These are phyloP conservation scores for Tinospora cordifolia DNA, from an alignment of 164 flowering plant species.

Conservation along the genomic window DNA sequence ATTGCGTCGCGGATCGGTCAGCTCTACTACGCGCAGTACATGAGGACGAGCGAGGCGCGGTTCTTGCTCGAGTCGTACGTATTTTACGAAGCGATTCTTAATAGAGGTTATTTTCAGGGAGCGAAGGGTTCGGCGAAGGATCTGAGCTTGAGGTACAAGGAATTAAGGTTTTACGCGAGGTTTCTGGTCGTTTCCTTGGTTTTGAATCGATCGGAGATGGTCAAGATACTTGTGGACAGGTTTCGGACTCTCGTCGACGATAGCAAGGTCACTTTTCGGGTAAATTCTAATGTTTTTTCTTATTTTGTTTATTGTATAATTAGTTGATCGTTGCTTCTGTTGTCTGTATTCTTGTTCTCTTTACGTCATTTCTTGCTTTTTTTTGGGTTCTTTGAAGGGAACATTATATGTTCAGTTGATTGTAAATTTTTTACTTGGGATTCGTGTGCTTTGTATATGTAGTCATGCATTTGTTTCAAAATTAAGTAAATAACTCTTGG, in stretches of 20 bases:
- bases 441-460: neutral
- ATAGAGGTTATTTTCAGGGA: constrained; percentile 62
- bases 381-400: no score
- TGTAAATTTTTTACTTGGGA: neutral
- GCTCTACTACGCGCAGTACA: constrained; percentile 82
- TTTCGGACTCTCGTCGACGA: constrained; percentile 63
- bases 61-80: constrained; percentile 71
- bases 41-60: constrained; percentile 75
- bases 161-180: constrained; percentile 83
- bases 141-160: constrained; percentile 66
- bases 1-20: constrained; percentile 97
- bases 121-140: constrained; percentile 34
- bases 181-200: constrained; percentile 74
- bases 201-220: constrained; percentile 58
- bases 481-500: neutral
- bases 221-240: constrained; percentile 43
- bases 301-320: neutral
- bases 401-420: neutral
- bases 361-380: no score
- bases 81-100: constrained; percentile 83
- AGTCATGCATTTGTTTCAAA: neutral
- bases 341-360: no score
- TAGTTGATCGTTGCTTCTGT: neutral
- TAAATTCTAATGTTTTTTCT: constrained; percentile 22
- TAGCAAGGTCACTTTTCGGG: constrained; percentile 53